phyloP scores from a whole-genome alignment of 2,329 filamentous ascomycete species.

The Sordariomycetes sp. region DNA sequence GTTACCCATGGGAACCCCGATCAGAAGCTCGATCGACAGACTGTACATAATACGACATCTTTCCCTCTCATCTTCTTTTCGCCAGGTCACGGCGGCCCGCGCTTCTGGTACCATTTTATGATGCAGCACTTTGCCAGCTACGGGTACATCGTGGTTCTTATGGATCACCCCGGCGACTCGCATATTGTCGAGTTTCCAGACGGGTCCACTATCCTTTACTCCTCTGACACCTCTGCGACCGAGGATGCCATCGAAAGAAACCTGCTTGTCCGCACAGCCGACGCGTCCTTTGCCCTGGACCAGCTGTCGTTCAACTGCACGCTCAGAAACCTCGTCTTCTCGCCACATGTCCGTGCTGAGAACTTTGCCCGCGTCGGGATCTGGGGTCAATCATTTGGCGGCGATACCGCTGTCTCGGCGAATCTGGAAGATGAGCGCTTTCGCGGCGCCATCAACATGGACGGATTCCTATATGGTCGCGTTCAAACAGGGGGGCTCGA shows the following conservation, averaged over 20 bases:
- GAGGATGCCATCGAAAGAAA: not conserved
- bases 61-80: slow-evolving; percentile 4
- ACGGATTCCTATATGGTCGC: slow-evolving; percentile 4
- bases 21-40: not conserved
- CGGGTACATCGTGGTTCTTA: slow-evolving; percentile 31
- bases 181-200: slow-evolving; percentile 31
- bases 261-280: slow-evolving; percentile 16
- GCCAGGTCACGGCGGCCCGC: not conserved
- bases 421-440: slow-evolving; percentile 3
- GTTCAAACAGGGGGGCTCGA: slow-evolving; percentile 2
- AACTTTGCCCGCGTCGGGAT: slow-evolving; percentile 2
- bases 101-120: slow-evolving; percentile 4
- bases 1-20: slow-evolving; percentile 3
- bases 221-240: not conserved
- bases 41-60: not conserved
- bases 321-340: slow-evolving; percentile 3
- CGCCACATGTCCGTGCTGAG: not conserved
- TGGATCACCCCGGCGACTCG: slow-evolving; percentile 37
- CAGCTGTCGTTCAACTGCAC: slow-evolving; percentile 12
- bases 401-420: slow-evolving; percentile 3
- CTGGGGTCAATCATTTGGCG: slow-evolving; percentile 6
- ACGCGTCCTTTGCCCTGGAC: slow-evolving; percentile 23
- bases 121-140: slow-evolving; percentile 24
- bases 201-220: slow-evolving; percentile 10
- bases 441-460: slow-evolving; percentile 5